Evolutionary conservation across 2,329 filamentous ascomycete species (phyloP).

Genomic region (Aspergillus tamarii): DNA sequence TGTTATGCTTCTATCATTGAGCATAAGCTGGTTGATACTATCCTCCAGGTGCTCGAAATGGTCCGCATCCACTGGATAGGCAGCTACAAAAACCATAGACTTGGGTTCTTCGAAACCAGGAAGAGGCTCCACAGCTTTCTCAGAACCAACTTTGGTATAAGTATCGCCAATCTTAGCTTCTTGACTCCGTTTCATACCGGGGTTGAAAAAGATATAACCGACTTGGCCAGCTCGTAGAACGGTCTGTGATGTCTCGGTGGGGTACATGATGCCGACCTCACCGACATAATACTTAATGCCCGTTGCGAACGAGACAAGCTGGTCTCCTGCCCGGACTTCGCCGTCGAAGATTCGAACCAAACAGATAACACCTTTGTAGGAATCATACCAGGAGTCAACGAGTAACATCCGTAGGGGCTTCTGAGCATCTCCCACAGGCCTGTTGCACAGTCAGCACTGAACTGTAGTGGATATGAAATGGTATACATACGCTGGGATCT

Average conservation of each 20-base stretch:
- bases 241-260: conserved; percentile 78
- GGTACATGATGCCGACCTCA: conserved; percentile 96
- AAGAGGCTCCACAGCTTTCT: conserved; percentile 75
- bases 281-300: conserved; percentile 89
- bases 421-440: conserved; percentile 70
- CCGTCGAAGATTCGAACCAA: conserved; percentile 92
- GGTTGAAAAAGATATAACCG: conserved; percentile 96
- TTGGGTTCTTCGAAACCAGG: conserved; percentile 97
- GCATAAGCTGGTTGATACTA: conserved; percentile 87
- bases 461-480: background rate
- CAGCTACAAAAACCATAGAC: conserved; percentile 97
- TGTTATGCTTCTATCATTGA: conserved; percentile 95
- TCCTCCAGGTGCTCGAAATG: conserved; percentile 88
- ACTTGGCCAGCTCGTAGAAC: conserved; percentile 88
- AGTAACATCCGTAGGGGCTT: conserved; percentile 82
- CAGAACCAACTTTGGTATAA: conserved; percentile 78
- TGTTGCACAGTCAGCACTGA: conserved; percentile 29
- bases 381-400: conserved; percentile 98
- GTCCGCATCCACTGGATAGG: conserved; percentile 88
- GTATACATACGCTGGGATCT: conserved; percentile 68
- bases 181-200: conserved; percentile 95
- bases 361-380: conserved; percentile 89
- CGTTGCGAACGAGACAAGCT: conserved; percentile 85
- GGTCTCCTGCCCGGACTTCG: conserved; percentile 77
- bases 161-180: conserved; percentile 97